Conservation (phyloP, 306 rosid species). For the Castanea mollissima region DNA sequence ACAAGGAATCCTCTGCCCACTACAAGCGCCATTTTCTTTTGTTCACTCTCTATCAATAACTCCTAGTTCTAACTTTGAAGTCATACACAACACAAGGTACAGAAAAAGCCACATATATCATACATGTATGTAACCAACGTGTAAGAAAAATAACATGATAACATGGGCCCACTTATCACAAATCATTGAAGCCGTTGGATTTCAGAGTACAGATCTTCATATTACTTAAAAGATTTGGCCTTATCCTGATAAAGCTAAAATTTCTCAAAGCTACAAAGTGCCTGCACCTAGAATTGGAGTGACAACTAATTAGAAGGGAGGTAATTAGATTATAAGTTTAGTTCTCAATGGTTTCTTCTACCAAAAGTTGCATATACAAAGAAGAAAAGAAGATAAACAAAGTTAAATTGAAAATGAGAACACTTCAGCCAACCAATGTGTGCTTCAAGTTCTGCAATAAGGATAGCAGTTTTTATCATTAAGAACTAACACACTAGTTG, state of each 20-base stretch:
- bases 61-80: background rate
- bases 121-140: conserved; percentile 15
- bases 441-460: background rate
- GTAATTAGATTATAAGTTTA: background rate
- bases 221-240: background rate
- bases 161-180: conserved; percentile 46
- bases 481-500: conserved; percentile 1
- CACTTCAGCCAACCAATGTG: background rate
- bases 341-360: background rate
- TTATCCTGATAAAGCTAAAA: background rate
- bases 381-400: background rate
- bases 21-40: conserved; percentile 51
- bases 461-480: background rate
- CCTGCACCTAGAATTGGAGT: background rate
- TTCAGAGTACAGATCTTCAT: conserved; percentile 21
- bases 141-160: conserved; percentile 4
- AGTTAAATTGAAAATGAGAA: background rate
- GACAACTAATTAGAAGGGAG: background rate
- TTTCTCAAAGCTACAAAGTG: background rate
- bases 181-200: conserved; percentile 29
- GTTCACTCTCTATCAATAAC: conserved; percentile 14
- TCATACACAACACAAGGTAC: conserved; percentile 22
- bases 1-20: conserved; percentile 47
- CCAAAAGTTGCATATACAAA: background rate
- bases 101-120: conserved; percentile 30